A percentile compares a stretch with the other conserved stretches of the same genome.
Evolutionary conservation across 2,329 filamentous ascomycete species (phyloP).

Genomic region (Curvularia lunata): DNA sequence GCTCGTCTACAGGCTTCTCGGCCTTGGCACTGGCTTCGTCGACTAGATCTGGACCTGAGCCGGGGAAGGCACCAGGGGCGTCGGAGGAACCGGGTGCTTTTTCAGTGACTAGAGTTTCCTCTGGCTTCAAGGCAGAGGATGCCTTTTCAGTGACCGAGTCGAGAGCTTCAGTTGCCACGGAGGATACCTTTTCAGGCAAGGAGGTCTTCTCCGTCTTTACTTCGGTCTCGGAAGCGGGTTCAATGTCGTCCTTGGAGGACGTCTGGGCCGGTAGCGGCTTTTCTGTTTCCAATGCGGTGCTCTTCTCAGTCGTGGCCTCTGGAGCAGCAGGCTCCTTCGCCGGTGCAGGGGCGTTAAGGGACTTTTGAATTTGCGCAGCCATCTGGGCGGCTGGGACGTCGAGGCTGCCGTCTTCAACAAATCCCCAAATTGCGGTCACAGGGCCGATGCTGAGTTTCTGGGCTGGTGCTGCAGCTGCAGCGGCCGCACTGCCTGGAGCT

Average conservation of each 20-base stretch:
- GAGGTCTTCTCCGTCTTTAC: conserved; percentile 3
- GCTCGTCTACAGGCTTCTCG: conserved; percentile 11
- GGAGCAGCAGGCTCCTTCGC: conserved; percentile 10
- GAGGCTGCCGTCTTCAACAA: conserved; percentile 43
- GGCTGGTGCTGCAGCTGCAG: conserved; percentile 36
- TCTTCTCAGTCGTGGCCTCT: conserved; percentile 16
- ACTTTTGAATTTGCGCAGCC: conserved; percentile 34
- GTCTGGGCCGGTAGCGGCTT: conserved; percentile 14
- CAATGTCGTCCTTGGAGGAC: conserved; percentile 11
- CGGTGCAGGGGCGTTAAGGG: conserved; percentile 20
- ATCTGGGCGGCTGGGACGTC: conserved; percentile 43
- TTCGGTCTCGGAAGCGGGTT: conserved; percentile 9
- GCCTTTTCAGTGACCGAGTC: conserved; percentile 8
- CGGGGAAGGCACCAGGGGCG: conserved; percentile 32
- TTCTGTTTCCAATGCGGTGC: conserved; percentile 13
- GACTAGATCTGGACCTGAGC: conserved; percentile 13
- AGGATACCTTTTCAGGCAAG: conserved; percentile 7
- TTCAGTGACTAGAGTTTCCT: conserved; percentile 22
- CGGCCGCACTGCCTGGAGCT: conserved; percentile 62
- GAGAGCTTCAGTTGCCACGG: conserved; percentile 7
- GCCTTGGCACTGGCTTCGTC: conserved; percentile 11
- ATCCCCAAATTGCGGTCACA: conserved; percentile 45
- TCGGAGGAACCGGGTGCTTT: conserved; percentile 23
- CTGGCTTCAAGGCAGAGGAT: conserved; percentile 8
- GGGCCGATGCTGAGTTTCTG: conserved; percentile 35